These are phyloP conservation scores for Aureobasidium sp. DNA, from an alignment of 2,329 filamentous ascomycete species.

Conservation along the genomic window DNA sequence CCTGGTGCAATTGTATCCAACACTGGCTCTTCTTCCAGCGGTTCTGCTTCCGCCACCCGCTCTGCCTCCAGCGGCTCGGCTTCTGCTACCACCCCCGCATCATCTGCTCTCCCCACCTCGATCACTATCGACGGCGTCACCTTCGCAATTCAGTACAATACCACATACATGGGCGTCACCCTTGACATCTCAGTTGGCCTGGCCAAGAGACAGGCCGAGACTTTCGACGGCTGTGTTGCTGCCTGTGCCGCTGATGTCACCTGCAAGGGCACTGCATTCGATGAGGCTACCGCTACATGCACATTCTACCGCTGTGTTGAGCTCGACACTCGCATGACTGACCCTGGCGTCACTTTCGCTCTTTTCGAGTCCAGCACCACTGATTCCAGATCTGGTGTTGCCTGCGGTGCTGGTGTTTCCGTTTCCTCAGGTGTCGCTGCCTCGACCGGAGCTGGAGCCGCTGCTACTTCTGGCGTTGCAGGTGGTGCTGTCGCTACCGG, in stretches of 20 bases:
- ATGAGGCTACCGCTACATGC: background rate
- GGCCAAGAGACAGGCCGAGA: background rate
- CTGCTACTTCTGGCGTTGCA: background rate
- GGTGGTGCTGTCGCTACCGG: background rate
- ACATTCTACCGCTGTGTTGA: conserved; percentile 6
- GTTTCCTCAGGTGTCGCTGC: background rate
- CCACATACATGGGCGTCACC: background rate
- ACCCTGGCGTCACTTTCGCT: background rate
- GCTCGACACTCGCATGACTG: background rate
- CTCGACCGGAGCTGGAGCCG: too few species aligned
- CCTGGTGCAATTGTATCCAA: background rate
- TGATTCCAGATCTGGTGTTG: background rate
- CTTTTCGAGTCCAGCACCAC: background rate
- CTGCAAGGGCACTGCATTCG: conserved; percentile 3
- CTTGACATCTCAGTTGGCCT: background rate
- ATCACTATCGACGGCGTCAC: background rate
- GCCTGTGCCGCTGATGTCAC: background rate
- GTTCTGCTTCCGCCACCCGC: background rate
- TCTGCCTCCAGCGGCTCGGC: background rate
- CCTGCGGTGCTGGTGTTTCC: background rate
- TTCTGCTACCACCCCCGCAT: background rate
- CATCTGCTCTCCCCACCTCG: background rate
- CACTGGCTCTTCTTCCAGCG: background rate
- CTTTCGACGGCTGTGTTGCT: background rate
- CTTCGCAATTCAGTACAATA: background rate